Conservation (phyloP, 345 rosid species). For the Rhizophora mangle region DNA sequence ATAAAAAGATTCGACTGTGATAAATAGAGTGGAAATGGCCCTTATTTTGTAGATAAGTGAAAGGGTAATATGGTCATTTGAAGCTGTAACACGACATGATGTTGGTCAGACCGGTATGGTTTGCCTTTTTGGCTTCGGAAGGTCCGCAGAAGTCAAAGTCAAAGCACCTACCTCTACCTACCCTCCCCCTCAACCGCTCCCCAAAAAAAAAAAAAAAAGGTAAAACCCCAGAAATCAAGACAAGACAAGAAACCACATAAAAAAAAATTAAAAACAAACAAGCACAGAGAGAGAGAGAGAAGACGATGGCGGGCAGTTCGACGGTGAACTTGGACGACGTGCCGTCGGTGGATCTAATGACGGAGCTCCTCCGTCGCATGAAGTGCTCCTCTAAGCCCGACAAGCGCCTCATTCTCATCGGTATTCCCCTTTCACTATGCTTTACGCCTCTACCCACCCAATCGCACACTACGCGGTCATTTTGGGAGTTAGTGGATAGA, state of each 20-base stretch:
- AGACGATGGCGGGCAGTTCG: constrained; percentile 44
- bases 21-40: too few relatives aligned
- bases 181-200: background rate
- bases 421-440: constrained; percentile 15
- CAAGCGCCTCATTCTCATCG: constrained; percentile 89
- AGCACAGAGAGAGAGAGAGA: background rate
- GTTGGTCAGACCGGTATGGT: background rate
- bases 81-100: background rate
- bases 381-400: constrained; percentile 85
- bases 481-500: too few relatives aligned
- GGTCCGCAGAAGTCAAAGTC: constrained; percentile 12
- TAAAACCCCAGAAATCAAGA: too few relatives aligned
- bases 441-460: background rate
- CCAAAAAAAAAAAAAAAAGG: too few relatives aligned
- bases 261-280: too few relatives aligned
- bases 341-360: constrained; percentile 73
- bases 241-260: too few relatives aligned
- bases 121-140: constrained; percentile 19
- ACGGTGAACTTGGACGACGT: constrained; percentile 70
- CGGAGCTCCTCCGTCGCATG: constrained; percentile 95
- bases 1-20: too few relatives aligned
- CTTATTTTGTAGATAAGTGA: too few relatives aligned
- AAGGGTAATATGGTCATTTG: background rate
- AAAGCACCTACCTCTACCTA: background rate
- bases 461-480: too few relatives aligned